Conservation (phyloP, 2,329 filamentous ascomycete species). For the Ceratocystis colombiana region DNA sequence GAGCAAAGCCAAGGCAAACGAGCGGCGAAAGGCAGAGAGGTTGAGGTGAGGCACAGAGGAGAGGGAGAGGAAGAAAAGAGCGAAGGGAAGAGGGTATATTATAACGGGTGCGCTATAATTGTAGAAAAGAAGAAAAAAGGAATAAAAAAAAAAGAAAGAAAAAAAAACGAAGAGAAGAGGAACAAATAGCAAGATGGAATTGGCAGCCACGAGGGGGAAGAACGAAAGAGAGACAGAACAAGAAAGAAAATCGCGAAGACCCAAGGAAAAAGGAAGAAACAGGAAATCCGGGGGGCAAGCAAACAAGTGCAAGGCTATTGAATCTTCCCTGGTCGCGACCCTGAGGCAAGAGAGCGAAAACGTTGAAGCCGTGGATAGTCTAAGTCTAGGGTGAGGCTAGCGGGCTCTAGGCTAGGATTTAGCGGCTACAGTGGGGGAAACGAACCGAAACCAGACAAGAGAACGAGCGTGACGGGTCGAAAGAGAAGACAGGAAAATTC, state of each 20-base stretch:
- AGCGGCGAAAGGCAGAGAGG: background rate
- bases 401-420: background rate
- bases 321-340: background rate
- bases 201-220: background rate
- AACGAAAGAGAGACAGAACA: background rate
- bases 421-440: background rate
- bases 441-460: background rate
- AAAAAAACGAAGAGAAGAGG: background rate
- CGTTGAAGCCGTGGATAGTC: background rate
- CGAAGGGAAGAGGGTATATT: background rate
- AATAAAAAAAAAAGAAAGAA: background rate
- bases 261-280: background rate
- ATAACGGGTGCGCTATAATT: slow-evolving; percentile 6
- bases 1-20: background rate
- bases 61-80: background rate
- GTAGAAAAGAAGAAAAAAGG: background rate
- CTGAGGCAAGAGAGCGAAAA: background rate
- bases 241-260: background rate
- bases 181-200: background rate
- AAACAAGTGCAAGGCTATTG: background rate
- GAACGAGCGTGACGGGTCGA: background rate
- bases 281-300: background rate
- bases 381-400: background rate
- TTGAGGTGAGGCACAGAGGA: background rate
- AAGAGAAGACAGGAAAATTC: background rate